These are phyloP conservation scores for Abeoforma whisleri DNA, from an alignment of 78 protist genomes.

Conservation along the genomic window DNA sequence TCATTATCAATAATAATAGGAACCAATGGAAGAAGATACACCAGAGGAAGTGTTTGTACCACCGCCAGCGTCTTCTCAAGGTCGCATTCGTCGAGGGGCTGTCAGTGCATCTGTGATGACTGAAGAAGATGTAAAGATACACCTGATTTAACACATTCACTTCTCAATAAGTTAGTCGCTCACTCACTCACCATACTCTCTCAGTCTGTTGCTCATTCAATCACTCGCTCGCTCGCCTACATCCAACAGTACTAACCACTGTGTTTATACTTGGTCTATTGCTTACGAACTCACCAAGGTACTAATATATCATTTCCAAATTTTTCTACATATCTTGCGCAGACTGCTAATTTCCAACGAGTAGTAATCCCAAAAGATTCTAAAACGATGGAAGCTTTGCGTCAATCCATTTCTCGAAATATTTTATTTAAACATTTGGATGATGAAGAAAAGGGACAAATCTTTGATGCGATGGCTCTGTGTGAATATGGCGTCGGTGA, in stretches of 20 bases:
- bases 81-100: constrained; percentile 38
- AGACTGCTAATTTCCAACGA: constrained; percentile 24
- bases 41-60: neutral
- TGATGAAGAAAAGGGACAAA: constrained; percentile 12
- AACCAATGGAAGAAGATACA: too few relatives aligned
- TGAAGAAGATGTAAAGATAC: constrained; percentile 37
- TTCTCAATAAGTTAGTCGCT: too few relatives aligned
- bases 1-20: too few relatives aligned
- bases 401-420: constrained; percentile 36
- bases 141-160: neutral
- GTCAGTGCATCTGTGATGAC: constrained; percentile 50
- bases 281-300: too few relatives aligned
- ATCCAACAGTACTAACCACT: too few relatives aligned
- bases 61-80: neutral
- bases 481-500: constrained; percentile 45
- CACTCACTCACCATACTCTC: too few relatives aligned
- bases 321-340: too few relatives aligned
- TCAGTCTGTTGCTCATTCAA: too few relatives aligned
- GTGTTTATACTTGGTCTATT: too few relatives aligned
- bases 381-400: constrained; percentile 40
- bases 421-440: constrained; percentile 27
- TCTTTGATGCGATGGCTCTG: constrained; percentile 67
- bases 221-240: too few relatives aligned
- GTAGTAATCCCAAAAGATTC: constrained; percentile 33
- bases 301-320: too few relatives aligned